A percentile compares a stretch with the other conserved stretches of the same genome.
These are phyloP conservation scores for Penicillium steckii DNA, from an alignment of 495 filamentous ascomycete species.

Conservation along the genomic window DNA sequence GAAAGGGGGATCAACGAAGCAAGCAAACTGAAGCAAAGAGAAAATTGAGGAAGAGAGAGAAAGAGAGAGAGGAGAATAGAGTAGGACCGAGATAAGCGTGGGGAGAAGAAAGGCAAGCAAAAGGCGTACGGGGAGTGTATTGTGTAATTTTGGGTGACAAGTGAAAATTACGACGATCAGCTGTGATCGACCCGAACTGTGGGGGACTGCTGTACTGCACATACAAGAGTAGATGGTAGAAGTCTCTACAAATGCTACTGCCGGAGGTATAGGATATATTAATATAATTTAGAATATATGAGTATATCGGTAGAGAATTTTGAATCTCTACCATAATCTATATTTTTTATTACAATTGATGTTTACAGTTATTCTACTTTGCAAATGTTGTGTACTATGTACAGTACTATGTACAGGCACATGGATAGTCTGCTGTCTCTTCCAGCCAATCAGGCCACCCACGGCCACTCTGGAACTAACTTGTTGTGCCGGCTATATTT, in stretches of 20 bases:
- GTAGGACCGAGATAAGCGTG: constrained; percentile 6
- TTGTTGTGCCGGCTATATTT: constrained; percentile 16
- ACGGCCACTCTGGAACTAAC: background rate
- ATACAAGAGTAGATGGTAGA: too few species aligned
- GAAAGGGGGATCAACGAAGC: constrained; percentile 1
- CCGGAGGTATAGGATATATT: too few species aligned
- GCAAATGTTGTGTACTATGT: background rate
- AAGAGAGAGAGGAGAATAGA: constrained; percentile 6
- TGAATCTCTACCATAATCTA: too few species aligned
- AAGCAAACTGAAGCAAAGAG: constrained; percentile 6
- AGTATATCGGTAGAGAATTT: background rate
- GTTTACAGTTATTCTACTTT: too few species aligned
- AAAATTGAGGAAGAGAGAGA: constrained; percentile 6
- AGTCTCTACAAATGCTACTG: too few species aligned
- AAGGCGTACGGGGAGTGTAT: background rate
- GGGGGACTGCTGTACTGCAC: too few species aligned
- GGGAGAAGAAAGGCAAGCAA: constrained; percentile 13
- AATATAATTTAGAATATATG: too few species aligned
- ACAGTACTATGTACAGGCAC: too few species aligned
- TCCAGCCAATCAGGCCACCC: background rate
- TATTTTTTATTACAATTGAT: too few species aligned
- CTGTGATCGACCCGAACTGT: background rate
- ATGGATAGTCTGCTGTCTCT: too few species aligned
- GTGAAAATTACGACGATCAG: constrained; percentile 10
- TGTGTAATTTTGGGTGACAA: background rate